These are phyloP conservation scores for Aegilops sharonensis DNA, from an alignment of 176 grass and related monocot species.

Conservation along the genomic window DNA sequence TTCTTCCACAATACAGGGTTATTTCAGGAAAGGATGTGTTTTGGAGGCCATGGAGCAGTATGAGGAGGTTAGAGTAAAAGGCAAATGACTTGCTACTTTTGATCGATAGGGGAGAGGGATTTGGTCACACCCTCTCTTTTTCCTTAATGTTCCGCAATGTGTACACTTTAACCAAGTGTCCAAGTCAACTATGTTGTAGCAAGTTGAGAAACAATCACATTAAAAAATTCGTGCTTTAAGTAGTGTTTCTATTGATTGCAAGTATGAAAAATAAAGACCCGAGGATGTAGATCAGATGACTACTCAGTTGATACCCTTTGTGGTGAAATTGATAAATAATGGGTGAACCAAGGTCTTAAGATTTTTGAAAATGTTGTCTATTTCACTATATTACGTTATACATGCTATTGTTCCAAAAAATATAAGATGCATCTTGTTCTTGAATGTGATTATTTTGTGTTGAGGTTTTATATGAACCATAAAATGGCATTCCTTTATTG, in stretches of 20 bases:
- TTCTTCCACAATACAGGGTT: slow-evolving; percentile 66
- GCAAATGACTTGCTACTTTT: neutral
- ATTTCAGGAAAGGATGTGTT: slow-evolving; percentile 95
- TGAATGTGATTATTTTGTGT: neutral
- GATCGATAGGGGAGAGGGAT: neutral
- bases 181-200: neutral
- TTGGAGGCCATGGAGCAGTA: slow-evolving; percentile 93
- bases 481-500: neutral
- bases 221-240: neutral
- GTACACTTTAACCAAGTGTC: neutral
- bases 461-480: neutral
- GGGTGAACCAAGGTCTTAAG: neutral
- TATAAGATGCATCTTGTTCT: neutral
- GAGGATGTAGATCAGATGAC: slow-evolving; percentile 13
- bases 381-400: neutral
- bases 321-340: slow-evolving; percentile 5
- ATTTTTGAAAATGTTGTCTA: neutral
- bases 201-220: neutral
- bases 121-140: neutral
- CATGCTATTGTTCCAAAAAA: neutral
- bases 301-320: slow-evolving; percentile 1
- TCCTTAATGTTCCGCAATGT: neutral
- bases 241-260: neutral
- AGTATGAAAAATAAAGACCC: slow-evolving; percentile 6
- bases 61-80: slow-evolving; percentile 72